phyloP scores from a whole-genome alignment of 805 yeast genomes.

The Blastobotrys attinorum region DNA sequence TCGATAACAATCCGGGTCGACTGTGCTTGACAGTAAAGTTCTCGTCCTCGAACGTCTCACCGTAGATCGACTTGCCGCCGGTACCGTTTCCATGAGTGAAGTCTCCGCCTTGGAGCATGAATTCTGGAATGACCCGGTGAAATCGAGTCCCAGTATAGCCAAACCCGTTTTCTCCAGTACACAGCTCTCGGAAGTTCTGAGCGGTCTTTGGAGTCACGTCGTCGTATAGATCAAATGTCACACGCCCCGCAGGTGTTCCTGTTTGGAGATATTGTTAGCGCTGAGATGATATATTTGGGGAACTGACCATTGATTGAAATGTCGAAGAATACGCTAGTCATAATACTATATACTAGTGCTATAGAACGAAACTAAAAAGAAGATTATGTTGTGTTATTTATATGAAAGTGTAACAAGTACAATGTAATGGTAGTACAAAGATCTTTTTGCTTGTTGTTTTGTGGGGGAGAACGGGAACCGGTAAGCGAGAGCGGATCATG shows the following conservation, averaged over 20 bases:
- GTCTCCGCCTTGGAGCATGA: constrained; percentile 95
- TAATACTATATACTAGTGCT: no score
- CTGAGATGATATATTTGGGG: no score
- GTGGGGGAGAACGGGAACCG: no score
- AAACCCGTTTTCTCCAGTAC: constrained; percentile 78
- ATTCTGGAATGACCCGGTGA: constrained; percentile 78
- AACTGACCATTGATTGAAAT: neutral
- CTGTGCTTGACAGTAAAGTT: constrained; percentile 70
- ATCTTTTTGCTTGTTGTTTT: no score
- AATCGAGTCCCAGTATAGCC: constrained; percentile 69
- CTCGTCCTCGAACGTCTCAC: constrained; percentile 86
- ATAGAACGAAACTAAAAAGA: no score
- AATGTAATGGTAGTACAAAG: no score
- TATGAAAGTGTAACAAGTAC: no score
- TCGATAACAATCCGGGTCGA: constrained; percentile 78
- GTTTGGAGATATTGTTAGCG: no score
- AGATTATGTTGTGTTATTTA: no score
- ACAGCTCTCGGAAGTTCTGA: constrained; percentile 78
- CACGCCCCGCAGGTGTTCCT: neutral
- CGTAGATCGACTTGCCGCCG: constrained; percentile 77
- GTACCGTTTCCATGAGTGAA: constrained; percentile 65
- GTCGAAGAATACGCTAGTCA: neutral
- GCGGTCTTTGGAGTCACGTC: constrained; percentile 73
- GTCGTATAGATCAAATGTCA: constrained; percentile 2
- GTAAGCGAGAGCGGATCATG: no score